Evolutionary conservation across 2,329 filamentous ascomycete genomes (phyloP), one percentile per base, ranked within the genome.

Genomic region (Onygenales sp.): DNA sequence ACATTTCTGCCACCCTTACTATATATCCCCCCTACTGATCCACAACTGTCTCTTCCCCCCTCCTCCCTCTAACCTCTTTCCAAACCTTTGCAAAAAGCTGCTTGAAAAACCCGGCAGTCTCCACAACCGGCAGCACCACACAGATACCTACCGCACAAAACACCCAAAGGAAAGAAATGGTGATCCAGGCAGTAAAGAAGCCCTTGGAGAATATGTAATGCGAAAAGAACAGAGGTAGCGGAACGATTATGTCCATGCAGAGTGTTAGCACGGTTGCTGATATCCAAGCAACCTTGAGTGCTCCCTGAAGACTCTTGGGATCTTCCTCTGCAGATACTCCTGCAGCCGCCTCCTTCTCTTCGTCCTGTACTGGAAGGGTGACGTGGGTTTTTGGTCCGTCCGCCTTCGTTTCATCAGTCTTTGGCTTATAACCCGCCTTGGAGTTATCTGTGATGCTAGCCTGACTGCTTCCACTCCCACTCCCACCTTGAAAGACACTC

Each of bases 151-250:
- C 73, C 2, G 83, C 86, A 61, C 80, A 82, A 66, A 90, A 89
- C 60, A 92, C 78, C 88, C 88, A 93, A 42, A 91, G 75, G 52
- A 93, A 87, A 8, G 85, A 86, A 8, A 89, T 81, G 1, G 82
- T 77, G 9, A 90, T 81, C 87, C 87, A 92, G 45, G 86, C 87
- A 0, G 86, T 88, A 70, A 92, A 93, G 75, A 93, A 93, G 27
- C 77, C 77, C 74, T 88, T 86, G 68, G 78, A 83, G 71, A 93
- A 94, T 52, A 95, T 79, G 66, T 95, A 95, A 0, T 80, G 80
- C 0, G 78, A 78, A 9, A 89, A 90, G 64, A 93, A 95, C 82
- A 95, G 84, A 1, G 90, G 90, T 79, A 95, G 92, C 0, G 90
- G 90, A 89, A 90, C 95, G 13, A 95, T 78, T 2, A 95, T 77